Evolutionary conservation across 2,329 filamentous ascomycete genomes (phyloP), one percentile per base, ranked within the genome.

Genomic region (Geosmithia putterillii): DNA sequence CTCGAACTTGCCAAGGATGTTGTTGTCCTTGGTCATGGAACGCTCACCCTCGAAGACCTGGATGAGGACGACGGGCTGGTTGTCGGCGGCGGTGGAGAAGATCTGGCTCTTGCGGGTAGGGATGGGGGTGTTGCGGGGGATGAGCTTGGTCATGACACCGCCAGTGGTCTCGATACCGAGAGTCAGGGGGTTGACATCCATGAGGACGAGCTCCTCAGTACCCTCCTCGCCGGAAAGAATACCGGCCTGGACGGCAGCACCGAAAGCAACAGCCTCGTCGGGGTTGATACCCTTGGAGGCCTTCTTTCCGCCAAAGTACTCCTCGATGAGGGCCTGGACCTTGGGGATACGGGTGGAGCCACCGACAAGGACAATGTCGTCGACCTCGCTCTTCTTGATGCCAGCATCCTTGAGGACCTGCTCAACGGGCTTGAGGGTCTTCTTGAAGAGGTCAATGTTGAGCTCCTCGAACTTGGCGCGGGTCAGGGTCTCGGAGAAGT

Each of bases 231-330:
- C 88, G 54, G 88, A 84, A 49, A 98, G 76, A 60, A 96, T 81
- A 83, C 89, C 90, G 71, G 84, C 92, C 72, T 98, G 92, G 55
- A 96, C 88, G 54, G 92, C 90, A 51, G 92, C 92, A 71, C 92
- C 92, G 64, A 89, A 96, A 61, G 92, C 92, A 55, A 96, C 92
- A 71, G 92, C 92, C 76, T 96, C 92, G 61, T 98, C 92, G 56
- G 92, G 92, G 80, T 96, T 96, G 66, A 98, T 95, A 70, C 88
- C 87, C 86, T 96, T 96, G 78, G 84, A 89, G 56, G 89, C 88
- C 76, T 92, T 89, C 86, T 96, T 96, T 66, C 89, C 83, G 56
- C 62, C 73, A 65, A 96, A 96, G 79, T 78, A 96, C 69, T 96
- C 89, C 75, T 96, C 88, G 53, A 96, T 85, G 62, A 96, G 81